These are phyloP conservation scores for Alternaria arborescens DNA, from an alignment of 2,329 filamentous ascomycete species.

Conservation along the genomic window DNA sequence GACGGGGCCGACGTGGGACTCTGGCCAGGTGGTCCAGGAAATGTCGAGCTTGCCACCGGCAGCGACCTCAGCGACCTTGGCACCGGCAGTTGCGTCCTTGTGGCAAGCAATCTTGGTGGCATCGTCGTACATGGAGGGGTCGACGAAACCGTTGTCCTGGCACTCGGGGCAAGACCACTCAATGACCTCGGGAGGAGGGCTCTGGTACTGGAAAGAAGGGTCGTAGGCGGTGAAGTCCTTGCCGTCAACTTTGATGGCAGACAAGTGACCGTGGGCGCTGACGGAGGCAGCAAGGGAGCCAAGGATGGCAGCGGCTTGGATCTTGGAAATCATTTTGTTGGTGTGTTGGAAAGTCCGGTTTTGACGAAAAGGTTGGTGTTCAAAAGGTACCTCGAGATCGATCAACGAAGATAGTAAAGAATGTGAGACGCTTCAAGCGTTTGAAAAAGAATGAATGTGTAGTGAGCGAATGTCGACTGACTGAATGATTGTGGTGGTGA, in stretches of 20 bases:
- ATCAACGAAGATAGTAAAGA: conserved; percentile 38
- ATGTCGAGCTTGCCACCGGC: conserved; percentile 67
- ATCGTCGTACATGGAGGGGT: conserved; percentile 56
- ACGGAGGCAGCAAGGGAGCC: conserved; percentile 50
- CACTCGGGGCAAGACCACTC: conserved; percentile 64
- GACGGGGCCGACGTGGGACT: conserved; percentile 69
- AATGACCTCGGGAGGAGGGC: conserved; percentile 51
- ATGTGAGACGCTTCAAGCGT: conserved; percentile 39
- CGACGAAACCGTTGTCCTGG: conserved; percentile 63
- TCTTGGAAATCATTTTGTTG: conserved; percentile 40
- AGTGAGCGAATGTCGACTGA: conserved; percentile 16
- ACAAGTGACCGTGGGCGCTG: conserved; percentile 57
- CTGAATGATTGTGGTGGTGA: conserved; percentile 17
- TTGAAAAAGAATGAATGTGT: conserved; percentile 38
- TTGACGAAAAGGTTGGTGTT: conserved; percentile 19
- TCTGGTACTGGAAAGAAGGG: conserved; percentile 51
- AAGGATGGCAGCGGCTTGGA: conserved; percentile 42
- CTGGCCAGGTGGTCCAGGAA: conserved; percentile 73
- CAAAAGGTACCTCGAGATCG: conserved; percentile 33
- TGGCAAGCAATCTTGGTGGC: conserved; percentile 68
- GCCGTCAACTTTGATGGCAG: conserved; percentile 57
- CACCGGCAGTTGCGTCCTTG: conserved; percentile 61
- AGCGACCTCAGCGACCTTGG: conserved; percentile 61
- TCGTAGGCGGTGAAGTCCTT: conserved; percentile 56
- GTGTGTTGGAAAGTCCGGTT: conserved; percentile 11